Percentiles rank a stretch among this genome's conserved stretches.
Conservation (phyloP, 1,139 yeast species). For the Meyerozyma smithsonii region DNA sequence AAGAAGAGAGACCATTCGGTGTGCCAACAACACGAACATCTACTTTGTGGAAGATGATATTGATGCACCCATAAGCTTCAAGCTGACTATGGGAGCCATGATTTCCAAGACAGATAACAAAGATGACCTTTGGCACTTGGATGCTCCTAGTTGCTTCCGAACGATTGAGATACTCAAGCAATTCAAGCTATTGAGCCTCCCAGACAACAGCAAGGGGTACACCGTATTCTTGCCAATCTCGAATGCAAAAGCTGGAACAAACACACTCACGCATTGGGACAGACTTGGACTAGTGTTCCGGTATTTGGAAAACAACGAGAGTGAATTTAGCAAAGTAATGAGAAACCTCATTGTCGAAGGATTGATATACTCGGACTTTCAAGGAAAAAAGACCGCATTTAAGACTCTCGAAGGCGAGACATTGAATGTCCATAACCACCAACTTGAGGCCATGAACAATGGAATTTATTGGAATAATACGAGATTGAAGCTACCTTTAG, state of each 20-base stretch:
- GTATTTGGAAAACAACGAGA: constrained; percentile 51
- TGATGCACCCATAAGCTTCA: constrained; percentile 30
- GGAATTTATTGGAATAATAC: constrained; percentile 26
- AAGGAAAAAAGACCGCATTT: constrained; percentile 10
- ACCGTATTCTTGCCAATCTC: constrained; percentile 63
- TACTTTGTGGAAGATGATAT: constrained; percentile 59
- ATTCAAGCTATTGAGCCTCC: constrained; percentile 32
- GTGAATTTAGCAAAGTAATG: constrained; percentile 48
- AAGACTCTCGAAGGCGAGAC: constrained; percentile 36
- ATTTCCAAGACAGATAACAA: constrained; percentile 26
- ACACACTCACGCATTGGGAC: constrained; percentile 52
- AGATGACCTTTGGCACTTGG: constrained; percentile 8
- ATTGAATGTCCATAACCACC: constrained; percentile 19
- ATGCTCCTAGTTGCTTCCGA: constrained; percentile 32
- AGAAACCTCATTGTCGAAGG: constrained; percentile 58
- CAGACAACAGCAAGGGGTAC: constrained; percentile 57
- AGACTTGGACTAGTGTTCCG: constrained; percentile 56
- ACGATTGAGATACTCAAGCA: constrained; percentile 31
- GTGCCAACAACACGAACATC: constrained; percentile 51
- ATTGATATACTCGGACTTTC: constrained; percentile 64
- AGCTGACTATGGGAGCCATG: constrained; percentile 34
- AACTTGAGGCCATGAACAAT: constrained; percentile 19
- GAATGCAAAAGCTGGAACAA: background rate
- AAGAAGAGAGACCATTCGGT: constrained; percentile 34
- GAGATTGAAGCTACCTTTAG: constrained; percentile 28